Evolutionary conservation across 1,284 basidiomycete genomes (phyloP).

Genomic region (Coniferiporia weirii): DNA sequence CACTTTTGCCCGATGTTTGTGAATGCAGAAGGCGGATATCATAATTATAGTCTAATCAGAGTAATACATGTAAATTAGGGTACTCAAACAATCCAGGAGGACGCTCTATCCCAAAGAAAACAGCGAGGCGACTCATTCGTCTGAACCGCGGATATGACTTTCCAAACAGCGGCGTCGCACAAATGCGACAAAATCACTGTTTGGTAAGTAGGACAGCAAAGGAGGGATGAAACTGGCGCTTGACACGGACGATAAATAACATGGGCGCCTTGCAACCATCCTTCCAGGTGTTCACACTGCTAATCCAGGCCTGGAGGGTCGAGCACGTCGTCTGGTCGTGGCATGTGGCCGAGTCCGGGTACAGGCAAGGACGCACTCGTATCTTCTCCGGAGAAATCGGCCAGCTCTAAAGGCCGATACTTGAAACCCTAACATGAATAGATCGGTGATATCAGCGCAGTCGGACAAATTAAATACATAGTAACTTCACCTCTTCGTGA

Average conservation of each 20-base stretch:
- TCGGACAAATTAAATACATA: background rate
- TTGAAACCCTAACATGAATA: constrained; percentile 56
- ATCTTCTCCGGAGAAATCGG: constrained; percentile 68
- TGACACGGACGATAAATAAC: background rate
- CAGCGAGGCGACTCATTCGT: too few relatives aligned
- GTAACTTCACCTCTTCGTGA: constrained; percentile 46
- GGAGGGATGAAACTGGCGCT: too few relatives aligned
- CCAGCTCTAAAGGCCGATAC: constrained; percentile 62
- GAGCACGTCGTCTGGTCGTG: constrained; percentile 5
- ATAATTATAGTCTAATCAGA: too few relatives aligned
- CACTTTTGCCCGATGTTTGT: too few relatives aligned
- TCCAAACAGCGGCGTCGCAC: too few relatives aligned
- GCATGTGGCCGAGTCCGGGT: constrained; percentile 3
- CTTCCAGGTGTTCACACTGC: background rate
- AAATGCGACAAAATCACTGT: too few relatives aligned
- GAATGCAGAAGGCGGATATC: too few relatives aligned
- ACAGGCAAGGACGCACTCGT: constrained; percentile 20
- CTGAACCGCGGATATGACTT: too few relatives aligned
- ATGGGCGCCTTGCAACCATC: background rate
- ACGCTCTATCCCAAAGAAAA: too few relatives aligned
- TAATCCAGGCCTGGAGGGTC: constrained; percentile 7
- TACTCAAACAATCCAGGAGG: too few relatives aligned
- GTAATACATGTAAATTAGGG: too few relatives aligned
- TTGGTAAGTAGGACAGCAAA: too few relatives aligned
- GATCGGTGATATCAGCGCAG: background rate